phyloP scores from a whole-genome alignment of 1,284 basidiomycete species.

The Pterula multifida region DNA sequence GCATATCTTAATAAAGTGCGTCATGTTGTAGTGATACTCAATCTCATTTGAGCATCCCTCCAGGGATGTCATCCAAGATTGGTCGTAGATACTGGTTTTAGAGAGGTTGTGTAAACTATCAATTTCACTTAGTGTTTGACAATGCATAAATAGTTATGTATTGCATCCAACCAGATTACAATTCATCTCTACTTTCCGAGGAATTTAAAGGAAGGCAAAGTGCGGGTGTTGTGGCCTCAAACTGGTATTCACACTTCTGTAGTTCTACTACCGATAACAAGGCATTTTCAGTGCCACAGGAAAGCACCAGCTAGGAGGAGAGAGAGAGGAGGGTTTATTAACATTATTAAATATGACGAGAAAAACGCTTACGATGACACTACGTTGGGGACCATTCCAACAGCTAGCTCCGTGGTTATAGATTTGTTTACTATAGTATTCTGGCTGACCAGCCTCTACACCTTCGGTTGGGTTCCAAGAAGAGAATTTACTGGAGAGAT shows the following conservation, averaged over 20 bases:
- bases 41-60: too few relatives aligned
- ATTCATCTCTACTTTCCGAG: constrained; percentile 35
- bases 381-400: constrained; percentile 95
- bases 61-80: too few relatives aligned
- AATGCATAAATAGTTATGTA: too few relatives aligned
- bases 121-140: too few relatives aligned
- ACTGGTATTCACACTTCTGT: constrained; percentile 95
- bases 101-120: too few relatives aligned
- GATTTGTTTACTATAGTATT: constrained; percentile 71
- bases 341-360: not conserved
- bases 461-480: constrained; percentile 60
- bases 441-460: constrained; percentile 45
- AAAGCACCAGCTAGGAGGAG: constrained; percentile 53
- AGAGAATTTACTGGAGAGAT: constrained; percentile 48
- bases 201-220: constrained; percentile 65
- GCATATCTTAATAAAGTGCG: too few relatives aligned
- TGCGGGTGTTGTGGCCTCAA: constrained; percentile 82
- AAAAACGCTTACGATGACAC: constrained; percentile 43
- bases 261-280: constrained; percentile 79
- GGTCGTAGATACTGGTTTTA: too few relatives aligned
- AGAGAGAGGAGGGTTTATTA: not conserved
- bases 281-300: constrained; percentile 81
- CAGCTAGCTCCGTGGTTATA: constrained; percentile 82
- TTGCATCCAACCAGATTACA: constrained; percentile 24
- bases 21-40: too few relatives aligned